Conservation (phyloP, 495 filamentous ascomycete species). For the Cenococcum geophilum region DNA sequence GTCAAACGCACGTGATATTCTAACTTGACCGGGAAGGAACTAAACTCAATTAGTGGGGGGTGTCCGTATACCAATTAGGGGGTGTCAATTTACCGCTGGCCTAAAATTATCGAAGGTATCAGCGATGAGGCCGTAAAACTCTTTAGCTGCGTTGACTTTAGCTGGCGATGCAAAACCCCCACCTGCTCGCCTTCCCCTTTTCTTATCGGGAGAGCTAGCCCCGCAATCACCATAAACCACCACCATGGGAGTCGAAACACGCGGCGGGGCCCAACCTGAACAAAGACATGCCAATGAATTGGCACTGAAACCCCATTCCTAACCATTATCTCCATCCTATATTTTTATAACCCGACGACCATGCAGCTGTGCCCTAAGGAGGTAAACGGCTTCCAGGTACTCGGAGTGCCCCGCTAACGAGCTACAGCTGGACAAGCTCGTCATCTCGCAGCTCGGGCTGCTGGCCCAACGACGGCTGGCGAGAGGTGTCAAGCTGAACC, state of each 20-base stretch:
- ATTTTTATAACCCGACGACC: background rate
- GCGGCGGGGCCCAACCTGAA: background rate
- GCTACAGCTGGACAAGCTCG: slow-evolving; percentile 86
- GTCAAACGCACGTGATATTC: too few relatives aligned
- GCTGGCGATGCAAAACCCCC: too few relatives aligned
- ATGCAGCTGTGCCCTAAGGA: slow-evolving; percentile 9
- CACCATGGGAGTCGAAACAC: background rate
- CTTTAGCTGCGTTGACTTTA: too few relatives aligned
- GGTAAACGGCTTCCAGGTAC: background rate
- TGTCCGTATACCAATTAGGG: too few relatives aligned
- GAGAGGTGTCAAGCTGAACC: slow-evolving; percentile 81
- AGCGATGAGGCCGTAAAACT: too few relatives aligned
- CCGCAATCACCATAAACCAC: background rate
- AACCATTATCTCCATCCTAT: background rate
- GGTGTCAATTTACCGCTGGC: too few relatives aligned
- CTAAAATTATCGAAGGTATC: too few relatives aligned
- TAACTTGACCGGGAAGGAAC: too few relatives aligned
- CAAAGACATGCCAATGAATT: background rate
- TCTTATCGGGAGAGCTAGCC: slow-evolving; percentile 1
- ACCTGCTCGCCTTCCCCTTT: background rate
- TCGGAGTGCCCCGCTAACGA: slow-evolving; percentile 9
- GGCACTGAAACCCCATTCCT: background rate
- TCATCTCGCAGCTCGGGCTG: slow-evolving; percentile 81
- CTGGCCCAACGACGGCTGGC: slow-evolving; percentile 87
- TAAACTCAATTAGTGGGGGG: too few relatives aligned